Base-by-base conservation (phyloP, 2,329 filamentous ascomycete species). In the Neoscytalidium dimidiatum region DNA sequence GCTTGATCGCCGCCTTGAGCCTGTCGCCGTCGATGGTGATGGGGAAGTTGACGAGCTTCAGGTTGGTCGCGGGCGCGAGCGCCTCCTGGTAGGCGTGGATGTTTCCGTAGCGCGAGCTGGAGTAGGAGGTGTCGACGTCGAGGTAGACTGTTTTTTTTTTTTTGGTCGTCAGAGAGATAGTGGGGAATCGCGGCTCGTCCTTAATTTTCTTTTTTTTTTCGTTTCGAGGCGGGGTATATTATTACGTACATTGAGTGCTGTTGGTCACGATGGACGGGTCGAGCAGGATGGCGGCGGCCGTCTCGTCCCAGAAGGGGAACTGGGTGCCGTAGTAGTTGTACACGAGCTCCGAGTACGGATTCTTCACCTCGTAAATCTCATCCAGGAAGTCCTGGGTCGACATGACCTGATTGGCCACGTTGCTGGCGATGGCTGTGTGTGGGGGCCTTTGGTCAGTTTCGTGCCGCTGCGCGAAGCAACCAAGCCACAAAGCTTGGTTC, bases 351-450 rank as follows among this genome's bases (percentile, higher is more conserved):
- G 78, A 75, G 64, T 80, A 82, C 1, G 74, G 71, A 57, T 76
- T 80, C 28, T 71, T 71, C 17, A 79, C 76, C 23, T 75, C 67
- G 56, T 73, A 69, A 0, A 81, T 70, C 31, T 79, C 76, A 35
- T 80, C 75, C 5, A 79, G 69, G 58, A 77, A 82, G 3, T 72
- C 73, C 58, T 80, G 72, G 1, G 71, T 75, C 13, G 77, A 75
- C 65, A 78, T 75, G n/a, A 82, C 75, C 68, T 81, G 78, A 69
- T 83, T 83, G n/a, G 81, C 81, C 46, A 77, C 79, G 66, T 83
- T 82, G 3, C 80, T 79, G 13, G 77, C 79, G 64, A 83, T 75
- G 29, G 78, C 56, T 60, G 26, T n/a, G 3, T 6, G 19, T 4
- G 53, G 3, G 11, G 7, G 21, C 19, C 3, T 38, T 19, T 7